Conservation (phyloP, 352 stramenopile species). For the Globisporangium megalacanthum region DNA sequence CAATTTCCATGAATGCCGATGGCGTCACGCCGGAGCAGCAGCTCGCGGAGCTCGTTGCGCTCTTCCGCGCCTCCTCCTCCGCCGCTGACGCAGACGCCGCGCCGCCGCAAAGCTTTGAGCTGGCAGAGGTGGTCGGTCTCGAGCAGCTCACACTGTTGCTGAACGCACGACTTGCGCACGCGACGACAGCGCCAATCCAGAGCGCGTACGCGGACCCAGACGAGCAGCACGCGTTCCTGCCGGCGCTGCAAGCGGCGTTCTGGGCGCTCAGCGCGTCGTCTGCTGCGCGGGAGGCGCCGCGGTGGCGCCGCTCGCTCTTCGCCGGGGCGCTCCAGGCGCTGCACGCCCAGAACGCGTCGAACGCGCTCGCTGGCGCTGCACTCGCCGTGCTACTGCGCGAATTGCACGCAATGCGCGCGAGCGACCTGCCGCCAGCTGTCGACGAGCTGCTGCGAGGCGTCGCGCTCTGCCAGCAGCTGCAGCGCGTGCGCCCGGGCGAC, state of each 20-base stretch:
- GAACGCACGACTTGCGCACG: conserved; percentile 11
- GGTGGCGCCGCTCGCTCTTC: conserved; percentile 21
- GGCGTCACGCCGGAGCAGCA: neutral
- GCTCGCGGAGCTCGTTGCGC: conserved; percentile 22
- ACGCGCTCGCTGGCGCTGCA: conserved; percentile 14
- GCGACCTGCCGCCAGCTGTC: conserved; percentile 21
- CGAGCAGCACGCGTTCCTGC: conserved; percentile 15
- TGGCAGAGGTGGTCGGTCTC: conserved; percentile 11
- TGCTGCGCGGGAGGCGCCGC: conserved; percentile 14
- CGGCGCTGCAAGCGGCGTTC: conserved; percentile 29
- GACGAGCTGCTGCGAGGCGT: conserved; percentile 32
- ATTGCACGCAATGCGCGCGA: conserved; percentile 27
- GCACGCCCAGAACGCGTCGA: conserved; percentile 22
- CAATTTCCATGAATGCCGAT: neutral
- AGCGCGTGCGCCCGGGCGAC: conserved; percentile 16
- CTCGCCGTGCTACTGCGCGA: conserved; percentile 25
- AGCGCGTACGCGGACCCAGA: conserved; percentile 22
- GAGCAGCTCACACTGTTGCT: conserved; percentile 25
- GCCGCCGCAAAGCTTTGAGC: conserved; percentile 11
- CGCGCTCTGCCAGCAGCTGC: conserved; percentile 17
- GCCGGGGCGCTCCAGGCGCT: conserved; percentile 19
- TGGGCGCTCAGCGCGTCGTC: conserved; percentile 23
- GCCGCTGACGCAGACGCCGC: conserved; percentile 2
- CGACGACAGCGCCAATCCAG: conserved; percentile 17
- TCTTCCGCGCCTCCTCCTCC: conserved; percentile 15